phyloP scores from a whole-genome alignment of 192 early-diverging fungal genomes.

The Rhizophagus sp. region DNA sequence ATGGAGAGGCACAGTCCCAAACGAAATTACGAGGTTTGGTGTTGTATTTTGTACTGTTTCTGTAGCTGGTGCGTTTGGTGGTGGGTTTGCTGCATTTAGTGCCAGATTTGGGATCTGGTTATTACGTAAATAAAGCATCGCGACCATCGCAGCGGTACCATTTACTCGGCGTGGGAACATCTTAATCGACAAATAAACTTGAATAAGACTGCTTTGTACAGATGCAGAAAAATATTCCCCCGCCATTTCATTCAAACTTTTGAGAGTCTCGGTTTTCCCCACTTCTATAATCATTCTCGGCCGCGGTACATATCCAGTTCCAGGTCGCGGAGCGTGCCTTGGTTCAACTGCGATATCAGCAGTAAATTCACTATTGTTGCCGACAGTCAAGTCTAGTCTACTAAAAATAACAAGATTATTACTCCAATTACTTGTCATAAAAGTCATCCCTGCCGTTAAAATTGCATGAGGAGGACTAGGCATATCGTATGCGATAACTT shows the following conservation, averaged over 20 bases:
- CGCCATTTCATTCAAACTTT: background rate
- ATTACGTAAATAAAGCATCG: no score
- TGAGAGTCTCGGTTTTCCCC: background rate
- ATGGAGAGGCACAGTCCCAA: slow-evolving; percentile 17
- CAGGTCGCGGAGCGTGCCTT: background rate
- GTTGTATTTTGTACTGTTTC: background rate
- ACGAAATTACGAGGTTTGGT: slow-evolving; percentile 7
- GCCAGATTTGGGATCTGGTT: no score
- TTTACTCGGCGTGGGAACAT: background rate
- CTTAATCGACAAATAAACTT: slow-evolving; percentile 27
- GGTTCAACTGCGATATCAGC: background rate
- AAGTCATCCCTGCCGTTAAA: no score
- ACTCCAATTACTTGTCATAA: no score
- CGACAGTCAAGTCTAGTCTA: slow-evolving; percentile 3
- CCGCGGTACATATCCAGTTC: background rate
- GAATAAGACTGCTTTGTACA: background rate
- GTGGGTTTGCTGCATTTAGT: no score
- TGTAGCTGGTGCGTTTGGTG: no score
- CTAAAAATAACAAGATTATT: no score
- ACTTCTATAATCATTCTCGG: slow-evolving; percentile 28
- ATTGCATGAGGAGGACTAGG: no score
- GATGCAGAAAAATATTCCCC: slow-evolving; percentile 19
- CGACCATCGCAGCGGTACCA: no score
- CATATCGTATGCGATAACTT: no score
- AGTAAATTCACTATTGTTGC: background rate